phyloP scores from a whole-genome alignment of 192 early-diverging fungal species.

The Kappamyces sp. region DNA sequence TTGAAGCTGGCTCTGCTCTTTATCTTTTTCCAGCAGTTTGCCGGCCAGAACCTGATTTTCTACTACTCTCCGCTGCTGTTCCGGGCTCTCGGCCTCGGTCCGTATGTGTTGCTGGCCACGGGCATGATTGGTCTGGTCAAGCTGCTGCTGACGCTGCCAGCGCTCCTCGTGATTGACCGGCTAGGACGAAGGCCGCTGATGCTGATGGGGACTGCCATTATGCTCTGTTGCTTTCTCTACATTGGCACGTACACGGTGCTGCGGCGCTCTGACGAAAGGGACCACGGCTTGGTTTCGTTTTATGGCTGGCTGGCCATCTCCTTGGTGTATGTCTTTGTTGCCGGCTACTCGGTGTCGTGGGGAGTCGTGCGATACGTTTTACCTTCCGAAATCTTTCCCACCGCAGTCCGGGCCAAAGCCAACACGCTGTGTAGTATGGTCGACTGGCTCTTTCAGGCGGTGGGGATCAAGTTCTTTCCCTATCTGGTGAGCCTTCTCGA shows the following conservation, averaged over 20 bases:
- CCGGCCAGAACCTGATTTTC: constrained; percentile 22
- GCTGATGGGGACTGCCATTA: constrained; percentile 21
- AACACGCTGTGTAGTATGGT: neutral
- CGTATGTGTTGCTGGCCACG: constrained; percentile 23
- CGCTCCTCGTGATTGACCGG: constrained; percentile 18
- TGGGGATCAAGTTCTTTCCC: neutral
- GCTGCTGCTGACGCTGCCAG: constrained; percentile 22
- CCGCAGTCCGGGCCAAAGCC: neutral
- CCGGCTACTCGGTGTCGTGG: constrained; percentile 17
- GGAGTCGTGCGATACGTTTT: constrained; percentile 5
- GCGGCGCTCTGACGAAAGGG: too few species aligned
- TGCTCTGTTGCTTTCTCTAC: constrained; percentile 25
- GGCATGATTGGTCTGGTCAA: constrained; percentile 21
- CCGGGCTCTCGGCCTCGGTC: constrained; percentile 16
- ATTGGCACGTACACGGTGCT: constrained; percentile 29
- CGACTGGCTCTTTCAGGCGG: neutral
- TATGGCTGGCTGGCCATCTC: constrained; percentile 28
- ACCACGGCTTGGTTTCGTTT: too few species aligned
- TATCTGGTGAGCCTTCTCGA: neutral
- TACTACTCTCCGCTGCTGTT: constrained; percentile 26
- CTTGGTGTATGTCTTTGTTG: constrained; percentile 19
- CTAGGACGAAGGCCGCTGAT: constrained; percentile 15
- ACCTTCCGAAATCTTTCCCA: constrained; percentile 9
- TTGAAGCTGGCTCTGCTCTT: neutral
- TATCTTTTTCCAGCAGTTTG: constrained; percentile 18